Evolutionary conservation across 192 early-diverging fungal species (phyloP).

Genomic region (Backusella tarrabulga): DNA sequence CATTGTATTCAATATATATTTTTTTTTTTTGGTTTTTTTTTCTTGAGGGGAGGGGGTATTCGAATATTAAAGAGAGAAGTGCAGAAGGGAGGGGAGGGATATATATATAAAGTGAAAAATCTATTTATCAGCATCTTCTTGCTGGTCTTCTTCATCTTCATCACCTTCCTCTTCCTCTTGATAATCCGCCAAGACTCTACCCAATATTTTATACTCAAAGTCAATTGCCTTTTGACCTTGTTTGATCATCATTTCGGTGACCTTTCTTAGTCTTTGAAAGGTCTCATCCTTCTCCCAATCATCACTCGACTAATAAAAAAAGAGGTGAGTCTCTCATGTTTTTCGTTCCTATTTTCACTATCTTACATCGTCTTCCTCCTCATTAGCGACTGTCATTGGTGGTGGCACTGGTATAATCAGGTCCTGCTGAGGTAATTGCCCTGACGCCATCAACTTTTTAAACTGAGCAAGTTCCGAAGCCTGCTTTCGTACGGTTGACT

Average conservation of each 20-base stretch:
- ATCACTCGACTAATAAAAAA: not conserved
- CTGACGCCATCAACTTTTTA: constrained; percentile 25
- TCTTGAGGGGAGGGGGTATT: too few species aligned
- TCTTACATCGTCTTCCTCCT: constrained; percentile 8
- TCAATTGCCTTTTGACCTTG: constrained; percentile 29
- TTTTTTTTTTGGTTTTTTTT: too few species aligned
- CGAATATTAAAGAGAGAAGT: not conserved
- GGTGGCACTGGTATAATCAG: constrained; percentile 1
- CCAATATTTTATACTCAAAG: constrained; percentile 28
- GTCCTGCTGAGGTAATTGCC: not conserved
- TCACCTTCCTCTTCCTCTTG: not conserved
- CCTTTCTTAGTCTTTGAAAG: constrained; percentile 23
- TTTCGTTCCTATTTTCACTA: not conserved
- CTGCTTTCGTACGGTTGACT: constrained; percentile 49
- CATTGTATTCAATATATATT: too few species aligned
- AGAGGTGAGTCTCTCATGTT: not conserved
- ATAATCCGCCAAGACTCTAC: constrained; percentile 29
- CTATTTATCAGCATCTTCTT: not conserved
- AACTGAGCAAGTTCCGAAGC: constrained; percentile 46
- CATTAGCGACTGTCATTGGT: not conserved
- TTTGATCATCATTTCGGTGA: constrained; percentile 32
- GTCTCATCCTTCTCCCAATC: constrained; percentile 34
- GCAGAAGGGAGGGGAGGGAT: not conserved
- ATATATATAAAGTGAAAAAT: not conserved
- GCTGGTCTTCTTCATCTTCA: not conserved